Conservation (phyloP, 352 stramenopile species). For the Pythium brassicae region DNA sequence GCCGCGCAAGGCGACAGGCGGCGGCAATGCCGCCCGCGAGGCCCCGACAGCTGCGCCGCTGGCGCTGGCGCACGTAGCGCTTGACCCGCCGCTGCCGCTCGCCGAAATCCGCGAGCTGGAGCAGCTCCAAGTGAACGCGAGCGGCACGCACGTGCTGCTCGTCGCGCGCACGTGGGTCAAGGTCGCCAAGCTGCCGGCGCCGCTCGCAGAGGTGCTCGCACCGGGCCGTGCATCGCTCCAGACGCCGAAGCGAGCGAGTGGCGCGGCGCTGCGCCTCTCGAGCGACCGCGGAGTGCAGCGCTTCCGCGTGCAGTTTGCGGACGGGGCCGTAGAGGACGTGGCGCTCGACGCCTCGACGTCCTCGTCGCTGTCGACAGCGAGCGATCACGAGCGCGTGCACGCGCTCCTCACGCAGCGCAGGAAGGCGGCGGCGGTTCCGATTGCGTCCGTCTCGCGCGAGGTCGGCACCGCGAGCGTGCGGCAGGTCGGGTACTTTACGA, state of each 20-base stretch:
- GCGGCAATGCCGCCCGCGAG: background rate
- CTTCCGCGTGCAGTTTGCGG: slow-evolving; percentile 46
- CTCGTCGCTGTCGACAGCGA: slow-evolving; percentile 4
- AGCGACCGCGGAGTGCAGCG: slow-evolving; percentile 12
- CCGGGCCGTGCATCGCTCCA: too few relatives aligned
- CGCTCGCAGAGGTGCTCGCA: slow-evolving; percentile 9
- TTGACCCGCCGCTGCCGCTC: slow-evolving; percentile 50
- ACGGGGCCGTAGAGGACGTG: slow-evolving; percentile 27
- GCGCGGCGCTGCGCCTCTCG: background rate
- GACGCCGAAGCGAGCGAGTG: background rate
- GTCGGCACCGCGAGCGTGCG: slow-evolving; percentile 44
- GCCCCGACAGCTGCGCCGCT: background rate
- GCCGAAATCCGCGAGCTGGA: slow-evolving; percentile 49
- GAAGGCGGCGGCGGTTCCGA: slow-evolving; percentile 12
- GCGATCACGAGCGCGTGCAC: slow-evolving; percentile 30
- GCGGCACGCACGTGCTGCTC: slow-evolving; percentile 46
- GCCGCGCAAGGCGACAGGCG: slow-evolving; percentile 11
- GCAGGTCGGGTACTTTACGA: slow-evolving; percentile 52
- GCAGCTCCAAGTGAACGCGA: slow-evolving; percentile 55
- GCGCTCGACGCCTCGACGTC: slow-evolving; percentile 16
- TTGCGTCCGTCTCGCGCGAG: slow-evolving; percentile 52
- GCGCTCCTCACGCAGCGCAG: slow-evolving; percentile 12
- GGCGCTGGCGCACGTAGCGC: slow-evolving; percentile 42
- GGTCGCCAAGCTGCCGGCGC: slow-evolving; percentile 40
- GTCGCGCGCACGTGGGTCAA: slow-evolving; percentile 58